Base-by-base conservation (phyloP, 1,284 basidiomycete species). In the Moesziomyces sp. region DNA sequence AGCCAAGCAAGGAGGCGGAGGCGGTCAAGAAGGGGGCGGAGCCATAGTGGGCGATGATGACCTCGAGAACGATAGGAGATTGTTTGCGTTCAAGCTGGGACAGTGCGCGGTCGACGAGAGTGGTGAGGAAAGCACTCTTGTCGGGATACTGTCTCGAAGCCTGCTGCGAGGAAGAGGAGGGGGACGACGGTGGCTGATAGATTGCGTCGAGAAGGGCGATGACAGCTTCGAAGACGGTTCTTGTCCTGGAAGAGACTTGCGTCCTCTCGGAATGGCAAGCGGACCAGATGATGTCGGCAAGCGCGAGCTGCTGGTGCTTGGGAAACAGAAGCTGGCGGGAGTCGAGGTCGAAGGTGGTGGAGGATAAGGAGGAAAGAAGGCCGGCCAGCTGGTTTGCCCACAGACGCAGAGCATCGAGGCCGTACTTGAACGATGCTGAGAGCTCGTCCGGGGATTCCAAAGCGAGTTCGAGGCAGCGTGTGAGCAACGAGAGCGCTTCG, bases 271-370 rank as follows among this genome's bases (percentile, higher is more conserved):
- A 65, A 28, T 62, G 61, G 11, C 71, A 74, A 11, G 71, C 61
- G n/a, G 71, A 69, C 71, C 71, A 74, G 42, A 74, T 57, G 35
- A 74, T 52, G 30, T 74, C 58, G 44, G 65, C 62, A 11, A 74
- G 45, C 34, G 57, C 53, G 49, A 69, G 61, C 62, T 74, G 71
- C 8, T 61, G 53, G 18, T 68, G 50, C n/a, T 51, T 10, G 3
- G 66, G 65, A 6, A 74, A 52, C n/a, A 69, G 40, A 19, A 30
- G 44, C n/a, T 55, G 28, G 42, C 59, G 63, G 11, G 52, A 38
- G n/a, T 47, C 38, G 11, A 44, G 38, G 3, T 50, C 24, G 46
- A 59, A 24, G 28, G 21, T 50, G 14, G 52, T 21, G 10, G 52
- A 48, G 1, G 63, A 52, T 3, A 52, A 30, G 19, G 18, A 18